Percentiles rank a stretch among this genome's conserved stretches.
phyloP scores from a whole-genome alignment of 2,329 filamentous ascomycete species.

The Diaporthe destruens region DNA sequence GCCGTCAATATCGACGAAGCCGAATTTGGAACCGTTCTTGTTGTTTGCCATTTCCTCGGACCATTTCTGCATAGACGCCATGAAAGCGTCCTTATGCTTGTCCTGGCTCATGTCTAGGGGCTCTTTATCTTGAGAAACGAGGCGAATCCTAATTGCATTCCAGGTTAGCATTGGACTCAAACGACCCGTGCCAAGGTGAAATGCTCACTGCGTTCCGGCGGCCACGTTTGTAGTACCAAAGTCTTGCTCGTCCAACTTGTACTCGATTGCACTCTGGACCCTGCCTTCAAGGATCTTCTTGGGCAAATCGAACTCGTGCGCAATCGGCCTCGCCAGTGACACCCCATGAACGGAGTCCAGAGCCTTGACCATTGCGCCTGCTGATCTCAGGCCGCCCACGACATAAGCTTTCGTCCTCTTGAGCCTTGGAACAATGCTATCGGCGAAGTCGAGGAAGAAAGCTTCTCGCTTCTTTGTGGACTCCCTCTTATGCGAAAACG shows the following conservation, averaged over 20 bases:
- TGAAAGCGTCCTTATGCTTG: conserved; percentile 49
- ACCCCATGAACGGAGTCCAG: conserved; percentile 67
- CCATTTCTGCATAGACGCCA: conserved; percentile 50
- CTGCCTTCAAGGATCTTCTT: conserved; percentile 60
- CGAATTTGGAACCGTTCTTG: conserved; percentile 49
- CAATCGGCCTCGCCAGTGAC: conserved; percentile 65
- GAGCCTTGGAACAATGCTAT: conserved; percentile 59
- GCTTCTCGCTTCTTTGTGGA: conserved; percentile 66
- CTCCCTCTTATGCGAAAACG: conserved; percentile 64
- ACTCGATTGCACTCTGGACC: conserved; percentile 61
- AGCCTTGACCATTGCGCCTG: conserved; percentile 66
- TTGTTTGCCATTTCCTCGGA: conserved; percentile 49
- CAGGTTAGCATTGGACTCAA: neutral
- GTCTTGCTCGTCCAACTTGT: conserved; percentile 60
- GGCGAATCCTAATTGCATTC: conserved; percentile 34
- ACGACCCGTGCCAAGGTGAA: neutral
- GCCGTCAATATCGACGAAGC: conserved; percentile 50
- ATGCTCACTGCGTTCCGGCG: conserved; percentile 40
- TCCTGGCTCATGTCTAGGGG: conserved; percentile 50
- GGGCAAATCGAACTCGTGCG: conserved; percentile 61
- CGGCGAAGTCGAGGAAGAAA: conserved; percentile 70
- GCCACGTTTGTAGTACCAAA: conserved; percentile 49
- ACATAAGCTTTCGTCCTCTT: conserved; percentile 64
- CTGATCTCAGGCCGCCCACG: conserved; percentile 66
- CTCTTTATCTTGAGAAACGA: conserved; percentile 43